phyloP scores from a whole-genome alignment of 208 protist species.

The Herpetomonas tarakana region DNA sequence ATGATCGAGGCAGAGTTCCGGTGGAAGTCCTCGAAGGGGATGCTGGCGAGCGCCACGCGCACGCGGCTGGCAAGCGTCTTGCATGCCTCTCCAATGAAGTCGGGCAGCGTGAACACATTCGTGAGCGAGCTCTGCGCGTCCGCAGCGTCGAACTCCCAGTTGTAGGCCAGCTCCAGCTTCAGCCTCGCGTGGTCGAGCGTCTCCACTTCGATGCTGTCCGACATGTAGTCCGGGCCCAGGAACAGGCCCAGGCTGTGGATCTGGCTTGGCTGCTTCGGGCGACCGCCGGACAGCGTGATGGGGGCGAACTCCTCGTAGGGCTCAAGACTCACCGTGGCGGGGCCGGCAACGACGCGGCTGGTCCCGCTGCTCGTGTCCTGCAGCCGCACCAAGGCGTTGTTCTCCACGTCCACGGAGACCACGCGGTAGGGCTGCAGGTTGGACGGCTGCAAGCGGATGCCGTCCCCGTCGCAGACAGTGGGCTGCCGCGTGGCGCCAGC shows the following conservation, averaged over 20 bases:
- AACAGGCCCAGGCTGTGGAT: conserved; percentile 92
- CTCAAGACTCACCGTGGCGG: conserved; percentile 52
- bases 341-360: conserved; percentile 77
- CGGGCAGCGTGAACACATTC: conserved; percentile 88
- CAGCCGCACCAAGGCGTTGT: conserved; percentile 93
- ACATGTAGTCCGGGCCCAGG: conserved; percentile 96
- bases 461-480: neutral
- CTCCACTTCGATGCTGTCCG: conserved; percentile 92
- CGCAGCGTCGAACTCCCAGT: conserved; percentile 92
- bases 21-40: conserved; percentile 96
- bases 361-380: conserved; percentile 91
- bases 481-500: neutral
- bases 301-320: conserved; percentile 85
- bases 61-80: conserved; percentile 93
- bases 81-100: conserved; percentile 96
- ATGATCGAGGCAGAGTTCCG: conserved; percentile 93
- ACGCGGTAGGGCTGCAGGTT: conserved; percentile 36
- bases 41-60: conserved; percentile 84
- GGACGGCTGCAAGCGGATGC: conserved; percentile 12
- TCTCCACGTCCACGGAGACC: conserved; percentile 88
- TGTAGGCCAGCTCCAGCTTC: conserved; percentile 93
- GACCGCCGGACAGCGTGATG: conserved; percentile 79
- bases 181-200: conserved; percentile 95
- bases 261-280: conserved; percentile 72
- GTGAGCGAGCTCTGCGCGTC: conserved; percentile 20